Evolutionary conservation across 441 rosid species (phyloP).

Genomic region (Populus hybrid): DNA sequence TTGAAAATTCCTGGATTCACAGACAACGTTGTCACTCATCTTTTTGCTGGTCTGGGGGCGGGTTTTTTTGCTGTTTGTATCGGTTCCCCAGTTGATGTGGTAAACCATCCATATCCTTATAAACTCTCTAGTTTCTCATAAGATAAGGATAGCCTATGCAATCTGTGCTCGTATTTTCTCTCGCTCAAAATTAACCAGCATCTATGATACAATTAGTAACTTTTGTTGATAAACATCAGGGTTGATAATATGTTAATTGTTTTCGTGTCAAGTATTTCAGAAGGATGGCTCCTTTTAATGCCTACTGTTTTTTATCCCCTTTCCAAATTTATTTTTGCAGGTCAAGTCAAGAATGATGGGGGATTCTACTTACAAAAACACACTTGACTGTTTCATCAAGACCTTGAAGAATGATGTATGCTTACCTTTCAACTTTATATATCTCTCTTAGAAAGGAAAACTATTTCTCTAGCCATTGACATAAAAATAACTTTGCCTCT

Average conservation of each 20-base stretch:
- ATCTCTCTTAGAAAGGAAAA: neutral
- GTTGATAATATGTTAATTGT: neutral
- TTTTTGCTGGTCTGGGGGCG: conserved; percentile 88
- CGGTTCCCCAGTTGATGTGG: conserved; percentile 99
- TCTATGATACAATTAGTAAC: neutral
- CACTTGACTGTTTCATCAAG: conserved; percentile 87
- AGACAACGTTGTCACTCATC: conserved; percentile 88
- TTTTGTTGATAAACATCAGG: neutral
- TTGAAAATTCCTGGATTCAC: conserved; percentile 93
- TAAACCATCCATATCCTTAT: conserved; percentile 32
- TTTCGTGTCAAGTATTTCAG: neutral
- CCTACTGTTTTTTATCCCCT: neutral
- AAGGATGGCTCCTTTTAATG: neutral
- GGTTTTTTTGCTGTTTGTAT: conserved; percentile 96
- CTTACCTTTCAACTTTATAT: conserved; percentile 1
- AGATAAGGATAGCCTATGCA: neutral
- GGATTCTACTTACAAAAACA: conserved; percentile 85
- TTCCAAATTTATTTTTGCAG: conserved; percentile 32
- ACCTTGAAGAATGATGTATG: conserved; percentile 89
- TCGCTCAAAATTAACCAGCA: neutral
- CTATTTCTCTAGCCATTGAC: neutral
- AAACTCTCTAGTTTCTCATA: neutral
- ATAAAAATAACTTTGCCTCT: neutral
- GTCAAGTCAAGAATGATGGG: conserved; percentile 99
- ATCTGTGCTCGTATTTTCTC: neutral